Percentiles rank a stretch among this genome's conserved stretches.
phyloP scores from a whole-genome alignment of 2,329 filamentous ascomycete species.

The Dendrostoma leiphaemia region DNA sequence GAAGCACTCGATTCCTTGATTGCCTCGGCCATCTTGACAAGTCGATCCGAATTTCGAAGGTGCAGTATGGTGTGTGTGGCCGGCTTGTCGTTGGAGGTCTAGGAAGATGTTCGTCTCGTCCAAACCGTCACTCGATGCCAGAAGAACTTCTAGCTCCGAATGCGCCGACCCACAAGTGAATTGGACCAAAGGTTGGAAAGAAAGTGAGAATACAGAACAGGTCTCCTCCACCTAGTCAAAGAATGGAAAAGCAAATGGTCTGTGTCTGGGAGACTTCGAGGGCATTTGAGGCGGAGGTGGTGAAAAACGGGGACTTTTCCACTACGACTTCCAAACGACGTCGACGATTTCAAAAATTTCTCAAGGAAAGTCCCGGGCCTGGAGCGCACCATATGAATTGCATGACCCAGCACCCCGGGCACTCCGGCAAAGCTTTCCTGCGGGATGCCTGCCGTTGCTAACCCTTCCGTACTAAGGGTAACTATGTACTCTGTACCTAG shows the following conservation, averaged over 20 bases:
- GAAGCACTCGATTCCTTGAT: conserved; percentile 12
- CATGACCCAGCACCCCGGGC: conserved; percentile 4
- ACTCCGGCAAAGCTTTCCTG: conserved; percentile 7
- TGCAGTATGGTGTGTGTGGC: background rate
- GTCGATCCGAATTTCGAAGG: background rate
- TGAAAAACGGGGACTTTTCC: conserved; percentile 8
- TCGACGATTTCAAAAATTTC: conserved; percentile 20
- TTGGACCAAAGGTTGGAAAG: background rate
- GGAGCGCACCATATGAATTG: background rate
- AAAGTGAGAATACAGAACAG: background rate
- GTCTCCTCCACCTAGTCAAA: conserved; percentile 7
- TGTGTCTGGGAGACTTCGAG: conserved; percentile 1
- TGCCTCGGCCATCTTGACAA: conserved; percentile 17
- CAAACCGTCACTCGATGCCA: no score
- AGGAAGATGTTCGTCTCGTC: no score
- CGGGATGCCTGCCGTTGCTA: conserved; percentile 1
- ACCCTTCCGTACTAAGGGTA: no score
- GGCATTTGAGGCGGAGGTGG: conserved; percentile 9
- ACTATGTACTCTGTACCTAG: background rate
- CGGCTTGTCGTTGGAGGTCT: background rate
- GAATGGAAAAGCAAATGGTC: conserved; percentile 10
- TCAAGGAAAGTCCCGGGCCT: conserved; percentile 4
- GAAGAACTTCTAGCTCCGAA: conserved; percentile 5
- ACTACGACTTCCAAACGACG: conserved; percentile 12
- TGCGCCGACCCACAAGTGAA: conserved; percentile 10